Evolutionary conservation across 768 basidiomycete species (phyloP).

Genomic region (Serendipita sp.): DNA sequence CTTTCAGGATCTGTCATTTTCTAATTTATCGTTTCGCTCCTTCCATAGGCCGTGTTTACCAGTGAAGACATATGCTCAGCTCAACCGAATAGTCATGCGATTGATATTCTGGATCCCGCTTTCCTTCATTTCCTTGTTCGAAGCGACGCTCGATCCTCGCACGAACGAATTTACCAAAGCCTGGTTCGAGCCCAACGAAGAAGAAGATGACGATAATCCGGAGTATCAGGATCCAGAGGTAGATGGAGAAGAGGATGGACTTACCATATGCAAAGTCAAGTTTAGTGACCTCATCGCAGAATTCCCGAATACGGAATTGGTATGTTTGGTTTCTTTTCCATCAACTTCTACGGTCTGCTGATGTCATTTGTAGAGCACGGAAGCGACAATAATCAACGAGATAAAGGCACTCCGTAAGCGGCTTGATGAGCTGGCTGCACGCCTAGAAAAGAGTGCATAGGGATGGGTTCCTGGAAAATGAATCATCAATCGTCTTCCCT

Average conservation of each 20-base stretch:
- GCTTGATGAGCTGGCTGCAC: constrained; percentile 24
- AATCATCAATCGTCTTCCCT: neutral
- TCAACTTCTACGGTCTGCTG: neutral
- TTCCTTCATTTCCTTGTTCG: constrained; percentile 54
- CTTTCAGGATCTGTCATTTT: constrained; percentile 9
- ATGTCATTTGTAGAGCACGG: constrained; percentile 38
- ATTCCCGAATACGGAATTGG: constrained; percentile 60
- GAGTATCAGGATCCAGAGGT: constrained; percentile 43
- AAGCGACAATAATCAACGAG: constrained; percentile 49
- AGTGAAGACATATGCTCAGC: constrained; percentile 20
- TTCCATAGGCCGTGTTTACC: constrained; percentile 30
- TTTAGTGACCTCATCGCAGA: constrained; percentile 53
- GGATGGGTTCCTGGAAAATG: neutral
- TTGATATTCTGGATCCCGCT: constrained; percentile 72
- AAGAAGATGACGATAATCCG: constrained; percentile 42
- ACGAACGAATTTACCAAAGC: constrained; percentile 48
- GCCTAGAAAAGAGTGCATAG: constrained; percentile 13
- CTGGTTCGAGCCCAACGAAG: constrained; percentile 41
- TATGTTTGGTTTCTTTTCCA: constrained; percentile 21
- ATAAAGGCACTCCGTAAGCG: constrained; percentile 36
- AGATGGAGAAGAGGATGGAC: constrained; percentile 33
- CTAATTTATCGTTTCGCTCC: constrained; percentile 24
- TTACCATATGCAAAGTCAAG: constrained; percentile 46
- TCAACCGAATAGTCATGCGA: constrained; percentile 68
- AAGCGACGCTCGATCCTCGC: constrained; percentile 36